Evolutionary conservation across 2,329 filamentous ascomycete species (phyloP), one percentile per base, ranked within the genome.

Genomic region (Exserohilum turcica): DNA sequence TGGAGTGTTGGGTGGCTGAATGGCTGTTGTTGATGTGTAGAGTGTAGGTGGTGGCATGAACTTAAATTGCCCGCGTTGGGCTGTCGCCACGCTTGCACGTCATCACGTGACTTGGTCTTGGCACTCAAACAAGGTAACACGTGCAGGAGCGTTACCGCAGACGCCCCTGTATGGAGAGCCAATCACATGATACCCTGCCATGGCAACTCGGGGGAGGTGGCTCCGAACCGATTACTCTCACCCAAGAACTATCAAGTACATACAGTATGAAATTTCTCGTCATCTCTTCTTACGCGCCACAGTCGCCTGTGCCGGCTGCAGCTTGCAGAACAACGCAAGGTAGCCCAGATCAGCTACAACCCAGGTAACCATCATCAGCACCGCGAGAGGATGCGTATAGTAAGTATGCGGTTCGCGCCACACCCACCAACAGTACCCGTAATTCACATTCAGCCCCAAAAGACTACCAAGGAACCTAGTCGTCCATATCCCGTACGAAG

Each of bases 381-480:
- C 38, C 0, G 73, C 76, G 4, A 80, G 64, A 0, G 77, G 78
- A 28, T 75, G 76, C 43, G 74, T 67, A 27, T 79, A 76, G 60
- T 80, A 83, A 9, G 73, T 75, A 60, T 82, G 78, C 1, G 79
- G 77, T 50, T 82, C 80, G 3, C 78, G 79, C 80, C 48, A 55
- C 19, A 76, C 78, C 76, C 61, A 82, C 78, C 80, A 82, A 42
- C 81, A 80, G 24, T 68, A 70, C 64, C 72, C 83, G 82, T 4
- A 88, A 84, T 57, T 58, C 5, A 48, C 18, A 16, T 56, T 54
- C 24, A 59, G 31, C 74, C 96, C 92, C 74, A 95, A 79, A 5
- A 79, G 79, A 80, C 96, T 92, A 32, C 91, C 87, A 7, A 96
- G 64, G 42, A 97, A 85, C 0, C 91, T 89, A 0, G 91, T 91